These are phyloP conservation scores for Thecamonas trahens DNA, from an alignment of 78 protist genomes.

Conservation along the genomic window DNA sequence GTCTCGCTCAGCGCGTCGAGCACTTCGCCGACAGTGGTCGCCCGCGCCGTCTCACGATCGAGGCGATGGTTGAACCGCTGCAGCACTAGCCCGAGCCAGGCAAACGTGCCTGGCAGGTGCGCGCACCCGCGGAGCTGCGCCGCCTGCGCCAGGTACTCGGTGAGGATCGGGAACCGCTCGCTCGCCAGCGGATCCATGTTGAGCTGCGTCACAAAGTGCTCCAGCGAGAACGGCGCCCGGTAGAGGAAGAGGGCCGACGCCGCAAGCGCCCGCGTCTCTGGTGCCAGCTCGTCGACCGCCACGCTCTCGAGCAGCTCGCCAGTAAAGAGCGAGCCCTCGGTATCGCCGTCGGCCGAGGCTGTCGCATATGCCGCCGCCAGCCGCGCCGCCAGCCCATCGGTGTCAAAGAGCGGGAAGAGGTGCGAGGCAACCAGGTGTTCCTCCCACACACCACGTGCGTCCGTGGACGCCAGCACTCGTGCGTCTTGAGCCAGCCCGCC, in stretches of 20 bases:
- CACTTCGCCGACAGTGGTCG: neutral
- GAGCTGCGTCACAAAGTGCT: neutral
- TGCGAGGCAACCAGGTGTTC: too few species aligned
- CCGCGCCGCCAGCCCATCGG: too few species aligned
- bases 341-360: too few species aligned
- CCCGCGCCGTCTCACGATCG: neutral
- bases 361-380: too few species aligned
- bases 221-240: neutral
- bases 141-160: neutral
- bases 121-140: neutral
- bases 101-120: neutral
- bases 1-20: neutral
- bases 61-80: neutral
- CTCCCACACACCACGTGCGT: too few species aligned
- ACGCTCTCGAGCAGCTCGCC: too few species aligned
- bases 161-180: neutral
- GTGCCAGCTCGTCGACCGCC: too few species aligned
- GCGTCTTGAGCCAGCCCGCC: too few species aligned
- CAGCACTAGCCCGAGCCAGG: neutral
- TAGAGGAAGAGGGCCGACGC: neutral
- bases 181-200: neutral
- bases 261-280: too few species aligned
- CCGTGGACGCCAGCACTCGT: too few species aligned
- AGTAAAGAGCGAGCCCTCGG: too few species aligned
- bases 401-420: too few species aligned